Percentiles rank a stretch among this genome's conserved stretches.
Evolutionary conservation across 441 rosid species (phyloP).

Genomic region (Syzygium syzygioides): DNA sequence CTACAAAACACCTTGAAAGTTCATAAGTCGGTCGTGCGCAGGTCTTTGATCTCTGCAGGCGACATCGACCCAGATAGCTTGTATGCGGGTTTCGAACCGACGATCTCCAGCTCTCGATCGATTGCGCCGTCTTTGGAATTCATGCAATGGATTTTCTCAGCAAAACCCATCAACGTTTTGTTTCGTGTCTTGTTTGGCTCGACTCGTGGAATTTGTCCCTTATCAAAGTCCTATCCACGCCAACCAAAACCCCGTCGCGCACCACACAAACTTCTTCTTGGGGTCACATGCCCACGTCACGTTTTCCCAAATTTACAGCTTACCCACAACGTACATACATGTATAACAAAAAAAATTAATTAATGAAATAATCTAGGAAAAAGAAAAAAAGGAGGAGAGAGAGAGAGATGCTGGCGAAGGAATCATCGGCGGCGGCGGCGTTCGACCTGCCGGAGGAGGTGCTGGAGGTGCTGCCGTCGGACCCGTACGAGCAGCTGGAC

Average conservation of each 20-base stretch:
- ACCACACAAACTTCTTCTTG: not conserved
- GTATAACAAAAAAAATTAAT: not conserved
- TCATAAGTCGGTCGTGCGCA: not conserved
- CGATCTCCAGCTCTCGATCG: not conserved
- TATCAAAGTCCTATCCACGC: not conserved
- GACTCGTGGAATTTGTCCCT: not conserved
- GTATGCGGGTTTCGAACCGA: too few relatives aligned
- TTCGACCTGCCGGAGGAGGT: slow-evolving; percentile 82
- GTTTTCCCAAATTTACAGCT: not conserved
- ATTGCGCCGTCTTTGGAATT: accelerated
- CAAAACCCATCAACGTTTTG: not conserved
- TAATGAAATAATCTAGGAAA: not conserved
- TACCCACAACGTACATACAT: not conserved
- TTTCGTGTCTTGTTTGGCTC: not conserved
- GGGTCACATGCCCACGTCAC: not conserved
- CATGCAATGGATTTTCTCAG: not conserved
- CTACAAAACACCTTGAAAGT: too few relatives aligned
- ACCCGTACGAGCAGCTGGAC: slow-evolving; percentile 89
- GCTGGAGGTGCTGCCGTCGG: slow-evolving; percentile 55
- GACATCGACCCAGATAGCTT: too few relatives aligned
- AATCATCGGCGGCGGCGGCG: slow-evolving; percentile 24
- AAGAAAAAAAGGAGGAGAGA: not conserved
- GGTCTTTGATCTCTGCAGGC: not conserved
- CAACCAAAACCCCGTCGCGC: not conserved
- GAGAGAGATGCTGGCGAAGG: slow-evolving; percentile 27